Conservation (phyloP, 768 basidiomycete species). For the Leucosporidium yakuticum region DNA sequence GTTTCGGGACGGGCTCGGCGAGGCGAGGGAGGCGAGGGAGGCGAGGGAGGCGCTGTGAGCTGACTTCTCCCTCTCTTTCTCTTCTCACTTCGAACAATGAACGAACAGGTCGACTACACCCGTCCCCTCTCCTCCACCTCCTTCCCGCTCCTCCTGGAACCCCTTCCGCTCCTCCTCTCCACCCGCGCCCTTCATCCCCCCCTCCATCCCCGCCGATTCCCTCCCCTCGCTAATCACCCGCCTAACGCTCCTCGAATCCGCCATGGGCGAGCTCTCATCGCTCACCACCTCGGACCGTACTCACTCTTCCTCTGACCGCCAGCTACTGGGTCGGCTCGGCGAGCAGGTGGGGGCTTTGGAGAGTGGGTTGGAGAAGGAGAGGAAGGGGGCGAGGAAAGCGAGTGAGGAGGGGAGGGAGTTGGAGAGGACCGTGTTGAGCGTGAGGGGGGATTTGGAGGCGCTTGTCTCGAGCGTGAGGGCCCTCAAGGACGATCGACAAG, state of each 20-base stretch:
- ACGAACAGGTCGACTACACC: background rate
- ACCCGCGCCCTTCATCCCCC: conserved; percentile 3
- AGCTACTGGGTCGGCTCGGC: background rate
- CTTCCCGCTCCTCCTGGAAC: background rate
- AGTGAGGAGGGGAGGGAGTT: background rate
- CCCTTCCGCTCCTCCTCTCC: background rate
- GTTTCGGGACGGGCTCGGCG: background rate
- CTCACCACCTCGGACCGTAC: conserved; percentile 16
- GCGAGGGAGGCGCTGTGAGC: background rate
- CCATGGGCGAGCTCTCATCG: conserved; percentile 19
- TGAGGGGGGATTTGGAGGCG: conserved; percentile 27
- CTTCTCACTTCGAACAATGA: background rate
- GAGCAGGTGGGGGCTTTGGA: conserved; percentile 6
- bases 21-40: background rate
- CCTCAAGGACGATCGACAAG: conserved; percentile 1
- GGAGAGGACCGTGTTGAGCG: conserved; percentile 2
- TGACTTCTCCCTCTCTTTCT: background rate
- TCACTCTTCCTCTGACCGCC: conserved; percentile 4
- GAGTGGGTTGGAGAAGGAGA: background rate
- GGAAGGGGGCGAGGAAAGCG: background rate
- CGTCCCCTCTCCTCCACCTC: background rate
- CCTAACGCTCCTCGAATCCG: conserved; percentile 20
- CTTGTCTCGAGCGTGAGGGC: conserved; percentile 40
- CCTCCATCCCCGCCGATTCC: conserved; percentile 15
- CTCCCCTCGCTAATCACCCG: conserved; percentile 25